These are phyloP conservation scores for Castanopsis chinensis DNA, from an alignment of 306 rosid genomes.

Conservation along the genomic window DNA sequence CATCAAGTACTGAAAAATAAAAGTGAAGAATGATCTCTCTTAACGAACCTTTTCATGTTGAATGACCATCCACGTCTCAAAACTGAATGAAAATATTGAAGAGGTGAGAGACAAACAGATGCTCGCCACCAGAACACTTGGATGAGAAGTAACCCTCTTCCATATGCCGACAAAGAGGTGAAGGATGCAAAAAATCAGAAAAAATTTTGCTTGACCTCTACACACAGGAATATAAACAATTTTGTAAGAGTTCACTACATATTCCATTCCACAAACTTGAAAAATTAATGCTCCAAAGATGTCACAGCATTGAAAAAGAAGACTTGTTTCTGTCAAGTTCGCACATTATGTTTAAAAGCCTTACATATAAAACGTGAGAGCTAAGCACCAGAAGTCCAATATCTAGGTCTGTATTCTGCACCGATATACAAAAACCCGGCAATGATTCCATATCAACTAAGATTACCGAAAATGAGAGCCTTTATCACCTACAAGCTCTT, in stretches of 20 bases:
- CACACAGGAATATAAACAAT: conserved; percentile 29
- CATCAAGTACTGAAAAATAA: conserved; percentile 18
- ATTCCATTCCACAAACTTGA: not conserved
- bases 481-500: too few species aligned
- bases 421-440: not conserved
- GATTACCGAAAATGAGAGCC: too few species aligned
- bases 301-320: not conserved
- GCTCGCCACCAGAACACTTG: conserved; percentile 57
- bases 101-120: conserved; percentile 63
- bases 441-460: too few species aligned
- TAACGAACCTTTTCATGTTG: conserved; percentile 80
- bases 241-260: conserved; percentile 19
- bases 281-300: not conserved
- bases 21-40: conserved; percentile 16
- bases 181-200: conserved; percentile 64
- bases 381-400: not conserved
- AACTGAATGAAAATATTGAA: conserved; percentile 72
- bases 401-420: not conserved
- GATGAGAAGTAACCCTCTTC: conserved; percentile 65
- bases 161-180: conserved; percentile 67
- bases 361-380: not conserved
- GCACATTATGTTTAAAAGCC: not conserved
- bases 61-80: conserved; percentile 84
- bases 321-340: not conserved
- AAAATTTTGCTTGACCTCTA: conserved; percentile 83